Conservation (phyloP, 1,284 basidiomycete species). For the Ceratobasidium sp. region DNA sequence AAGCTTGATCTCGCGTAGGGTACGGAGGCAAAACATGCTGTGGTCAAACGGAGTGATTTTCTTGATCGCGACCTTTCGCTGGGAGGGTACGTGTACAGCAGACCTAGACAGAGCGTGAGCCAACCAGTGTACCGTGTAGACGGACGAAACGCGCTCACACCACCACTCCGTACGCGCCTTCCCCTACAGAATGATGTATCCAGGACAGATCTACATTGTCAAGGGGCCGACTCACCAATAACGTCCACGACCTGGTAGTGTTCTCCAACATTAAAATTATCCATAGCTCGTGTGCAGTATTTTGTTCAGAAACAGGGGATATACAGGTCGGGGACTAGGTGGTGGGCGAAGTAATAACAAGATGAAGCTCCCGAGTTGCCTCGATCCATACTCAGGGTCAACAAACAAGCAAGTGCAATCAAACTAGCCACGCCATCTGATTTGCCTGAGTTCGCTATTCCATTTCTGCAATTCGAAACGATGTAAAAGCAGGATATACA, state of each 20-base stretch:
- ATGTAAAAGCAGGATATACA: slow-evolving; percentile 25
- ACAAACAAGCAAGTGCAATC: slow-evolving; percentile 26
- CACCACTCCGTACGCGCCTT: slow-evolving; percentile 82
- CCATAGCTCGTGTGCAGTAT: slow-evolving; percentile 18
- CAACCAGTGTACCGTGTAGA: background rate
- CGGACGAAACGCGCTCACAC: slow-evolving; percentile 55
- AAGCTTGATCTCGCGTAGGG: slow-evolving; percentile 85
- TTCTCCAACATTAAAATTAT: slow-evolving; percentile 35
- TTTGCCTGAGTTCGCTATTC: slow-evolving; percentile 12
- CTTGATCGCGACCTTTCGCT: slow-evolving; percentile 86
- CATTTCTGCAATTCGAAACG: slow-evolving; percentile 20
- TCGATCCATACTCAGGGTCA: slow-evolving; percentile 28
- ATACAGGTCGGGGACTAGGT: background rate
- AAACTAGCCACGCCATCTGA: slow-evolving; percentile 20
- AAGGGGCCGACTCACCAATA: slow-evolving; percentile 57
- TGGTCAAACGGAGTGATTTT: slow-evolving; percentile 93
- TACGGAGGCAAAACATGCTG: slow-evolving; percentile 87
- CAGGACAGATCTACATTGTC: slow-evolving; percentile 22
- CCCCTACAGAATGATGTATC: slow-evolving; percentile 55
- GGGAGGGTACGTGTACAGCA: slow-evolving; percentile 79
- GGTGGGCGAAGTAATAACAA: slow-evolving; percentile 1
- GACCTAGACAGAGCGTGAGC: slow-evolving; percentile 58
- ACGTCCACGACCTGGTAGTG: slow-evolving; percentile 76
- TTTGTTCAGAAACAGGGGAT: background rate
- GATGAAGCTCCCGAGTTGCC: slow-evolving; percentile 34